These are phyloP conservation scores for Erigeron canadensis DNA, from an alignment of 129 eudicot genomes.

Conservation along the genomic window DNA sequence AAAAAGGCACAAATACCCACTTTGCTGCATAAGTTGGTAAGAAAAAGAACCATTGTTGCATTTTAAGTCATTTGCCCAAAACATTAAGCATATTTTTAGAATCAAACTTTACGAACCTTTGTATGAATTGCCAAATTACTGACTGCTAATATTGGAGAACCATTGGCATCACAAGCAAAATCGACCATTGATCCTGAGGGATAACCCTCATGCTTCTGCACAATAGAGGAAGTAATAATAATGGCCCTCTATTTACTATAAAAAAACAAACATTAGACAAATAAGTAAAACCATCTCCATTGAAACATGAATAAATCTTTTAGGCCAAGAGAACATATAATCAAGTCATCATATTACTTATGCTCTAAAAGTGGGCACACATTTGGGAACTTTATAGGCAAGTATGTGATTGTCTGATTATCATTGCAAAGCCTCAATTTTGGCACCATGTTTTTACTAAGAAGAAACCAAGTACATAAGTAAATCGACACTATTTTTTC, in stretches of 20 bases:
- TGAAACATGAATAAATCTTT: background rate
- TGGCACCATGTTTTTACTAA: background rate
- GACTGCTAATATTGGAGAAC: slow-evolving; percentile 84
- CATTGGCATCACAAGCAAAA: slow-evolving; percentile 82
- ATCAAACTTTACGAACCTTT: slow-evolving; percentile 45
- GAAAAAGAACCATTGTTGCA: no score
- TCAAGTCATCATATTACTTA: no score
- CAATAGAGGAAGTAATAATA: slow-evolving; percentile 11
- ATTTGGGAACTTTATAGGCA: background rate
- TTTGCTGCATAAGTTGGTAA: no score
- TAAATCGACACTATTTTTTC: background rate
- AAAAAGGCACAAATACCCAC: no score
- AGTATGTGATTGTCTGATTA: background rate
- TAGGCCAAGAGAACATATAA: background rate
- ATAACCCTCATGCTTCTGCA: slow-evolving; percentile 80
- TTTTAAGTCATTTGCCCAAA: no score
- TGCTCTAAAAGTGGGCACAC: background rate
- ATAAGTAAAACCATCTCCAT: background rate
- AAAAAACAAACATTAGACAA: background rate
- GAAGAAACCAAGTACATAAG: background rate
- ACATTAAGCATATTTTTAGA: no score
- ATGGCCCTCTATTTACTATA: background rate
- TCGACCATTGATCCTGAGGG: slow-evolving; percentile 97
- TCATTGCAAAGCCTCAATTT: background rate
- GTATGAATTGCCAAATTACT: slow-evolving; percentile 90